Conservation (phyloP, 2,329 filamentous ascomycete genomes). For the Trichophyton schoenleinii region DNA sequence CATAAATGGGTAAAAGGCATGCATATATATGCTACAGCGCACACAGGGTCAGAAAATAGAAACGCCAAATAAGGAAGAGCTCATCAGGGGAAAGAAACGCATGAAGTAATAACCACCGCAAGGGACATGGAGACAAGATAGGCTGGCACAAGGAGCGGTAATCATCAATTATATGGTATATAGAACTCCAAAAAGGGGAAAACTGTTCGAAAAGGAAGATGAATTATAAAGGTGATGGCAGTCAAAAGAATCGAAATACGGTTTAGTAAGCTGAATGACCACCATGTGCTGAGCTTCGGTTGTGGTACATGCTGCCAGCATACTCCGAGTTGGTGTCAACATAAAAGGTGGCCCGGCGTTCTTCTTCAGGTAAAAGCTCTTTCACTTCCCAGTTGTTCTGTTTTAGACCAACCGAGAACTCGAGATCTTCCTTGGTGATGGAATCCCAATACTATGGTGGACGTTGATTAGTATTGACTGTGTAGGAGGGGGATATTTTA, state of each 20-base stretch:
- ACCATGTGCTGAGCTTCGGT: conserved; percentile 27
- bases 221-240: neutral
- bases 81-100: neutral
- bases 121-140: neutral
- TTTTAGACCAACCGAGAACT: conserved; percentile 91
- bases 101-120: neutral
- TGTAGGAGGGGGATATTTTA: neutral
- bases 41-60: neutral
- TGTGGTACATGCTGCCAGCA: conserved; percentile 33
- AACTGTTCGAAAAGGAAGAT: neutral
- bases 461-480: neutral
- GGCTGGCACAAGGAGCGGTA: neutral
- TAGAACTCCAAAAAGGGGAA: neutral
- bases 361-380: conserved; percentile 70
- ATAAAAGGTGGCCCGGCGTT: conserved; percentile 61
- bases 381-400: conserved; percentile 99
- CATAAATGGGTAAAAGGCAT: neutral
- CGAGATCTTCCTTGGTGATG: conserved; percentile 94
- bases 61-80: neutral
- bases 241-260: neutral
- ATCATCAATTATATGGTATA: conserved; percentile 5
- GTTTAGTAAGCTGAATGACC: conserved; percentile 26
- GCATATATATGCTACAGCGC: neutral
- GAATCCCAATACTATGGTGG: conserved; percentile 86
- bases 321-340: conserved; percentile 42